Base-by-base conservation (phyloP, 2,329 filamentous ascomycete species). In the Cucurbitaria berberidis region DNA sequence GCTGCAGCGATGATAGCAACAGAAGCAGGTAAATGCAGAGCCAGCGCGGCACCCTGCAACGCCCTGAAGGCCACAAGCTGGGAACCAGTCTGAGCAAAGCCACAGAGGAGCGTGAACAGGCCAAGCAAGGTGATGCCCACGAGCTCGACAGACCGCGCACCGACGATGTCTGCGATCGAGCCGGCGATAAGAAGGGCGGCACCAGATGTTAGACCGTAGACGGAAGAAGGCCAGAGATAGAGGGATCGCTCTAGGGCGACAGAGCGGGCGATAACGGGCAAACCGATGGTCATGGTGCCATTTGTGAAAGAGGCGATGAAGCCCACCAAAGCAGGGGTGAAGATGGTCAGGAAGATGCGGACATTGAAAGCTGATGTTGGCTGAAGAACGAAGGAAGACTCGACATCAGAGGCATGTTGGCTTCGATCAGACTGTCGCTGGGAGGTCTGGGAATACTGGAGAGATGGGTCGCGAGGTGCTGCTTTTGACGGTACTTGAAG, bases 151-250 rank as follows among this genome's bases (percentile, higher is more conserved):
- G 70, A 48, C 44, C 77, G 67, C 36, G 74, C 74, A 1, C 82
- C 82, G 1, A 83, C 69, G 0, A 82, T 76, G 60, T 84, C 82
- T 1, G 80, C 78, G 7, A 84, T 68, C 8, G 81, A 77, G 2
- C 82, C 82, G 4, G 76, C 76, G 1, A 84, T 69, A 0, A 84
- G 71, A 0, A 84, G 76, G 6, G 76, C 75, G n/a, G 78, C 79
- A 13, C 79, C 80, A 30, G 76, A 76, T 1, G 79, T 80, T 6
- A 84, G 59, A 3, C 65, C 62, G 19, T 68, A 74, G 27, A 74
- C 67, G 0, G 72, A 74, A 0, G 65, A 63, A 0, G 72, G 72
- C 72, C 72, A 72, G 2, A 72, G 59, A 43, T 69, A 71, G 3
- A 69, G 69, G 4, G 62, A 70, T 36, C 75, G 68, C 46, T 62